A percentile compares a stretch with the other conserved stretches of the same genome.
phyloP scores from a whole-genome alignment of 2,329 filamentous ascomycete genomes.

The Xylaria sp. region DNA sequence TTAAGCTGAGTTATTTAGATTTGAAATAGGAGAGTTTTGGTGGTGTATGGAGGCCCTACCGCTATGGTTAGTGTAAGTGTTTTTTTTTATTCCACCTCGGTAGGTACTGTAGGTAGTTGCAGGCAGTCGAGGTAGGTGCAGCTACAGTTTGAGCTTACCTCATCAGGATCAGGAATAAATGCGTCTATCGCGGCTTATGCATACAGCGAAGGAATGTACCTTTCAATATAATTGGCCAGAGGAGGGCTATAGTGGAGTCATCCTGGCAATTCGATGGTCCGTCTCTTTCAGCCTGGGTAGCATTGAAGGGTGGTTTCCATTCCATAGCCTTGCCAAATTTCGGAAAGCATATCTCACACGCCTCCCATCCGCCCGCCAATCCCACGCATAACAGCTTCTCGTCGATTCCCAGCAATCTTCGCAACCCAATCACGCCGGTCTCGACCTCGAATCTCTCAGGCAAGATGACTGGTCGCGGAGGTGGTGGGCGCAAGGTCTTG shows the following conservation, averaged over 20 bases:
- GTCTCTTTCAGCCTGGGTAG: conserved; percentile 3
- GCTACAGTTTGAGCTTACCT: not conserved
- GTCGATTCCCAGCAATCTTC: not conserved
- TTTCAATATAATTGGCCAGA: not conserved
- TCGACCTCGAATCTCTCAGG: not conserved
- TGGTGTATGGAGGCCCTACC: no score
- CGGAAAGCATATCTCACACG: conserved; percentile 9
- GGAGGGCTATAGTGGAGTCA: not conserved
- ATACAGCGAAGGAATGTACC: not conserved
- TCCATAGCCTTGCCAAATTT: conserved; percentile 36
- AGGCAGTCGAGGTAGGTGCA: no score
- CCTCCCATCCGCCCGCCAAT: conserved; percentile 1
- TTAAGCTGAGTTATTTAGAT: no score
- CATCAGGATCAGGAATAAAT: not conserved
- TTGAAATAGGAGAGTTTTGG: no score
- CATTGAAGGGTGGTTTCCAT: no score
- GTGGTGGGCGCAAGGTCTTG: conserved; percentile 68
- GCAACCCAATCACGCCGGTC: not conserved
- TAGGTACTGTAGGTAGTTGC: no score
- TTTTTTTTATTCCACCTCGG: no score
- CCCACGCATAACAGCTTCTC: conserved; percentile 6
- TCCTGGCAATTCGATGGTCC: not conserved
- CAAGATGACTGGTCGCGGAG: conserved; percentile 68
- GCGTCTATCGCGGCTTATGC: conserved; percentile 8
- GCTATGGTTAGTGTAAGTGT: no score